These are phyloP conservation scores for Neurospora sp. DNA, from an alignment of 2,329 filamentous ascomycete species.

Conservation along the genomic window DNA sequence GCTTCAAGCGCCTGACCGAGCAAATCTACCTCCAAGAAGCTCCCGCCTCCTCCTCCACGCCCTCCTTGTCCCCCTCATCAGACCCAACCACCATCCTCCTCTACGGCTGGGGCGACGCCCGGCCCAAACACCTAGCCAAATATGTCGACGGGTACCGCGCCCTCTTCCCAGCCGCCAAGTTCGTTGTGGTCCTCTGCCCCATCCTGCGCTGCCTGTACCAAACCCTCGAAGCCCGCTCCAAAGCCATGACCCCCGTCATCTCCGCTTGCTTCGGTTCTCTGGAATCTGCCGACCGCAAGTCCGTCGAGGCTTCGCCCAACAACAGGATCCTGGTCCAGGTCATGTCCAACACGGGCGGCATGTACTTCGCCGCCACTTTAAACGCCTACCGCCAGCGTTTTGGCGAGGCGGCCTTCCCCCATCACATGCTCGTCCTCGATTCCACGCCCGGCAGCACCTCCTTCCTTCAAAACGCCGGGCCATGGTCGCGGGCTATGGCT, in stretches of 20 bases:
- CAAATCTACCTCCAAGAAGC: conserved; percentile 33
- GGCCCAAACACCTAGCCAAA: conserved; percentile 44
- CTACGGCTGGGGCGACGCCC: conserved; percentile 49
- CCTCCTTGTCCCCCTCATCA: conserved; percentile 2
- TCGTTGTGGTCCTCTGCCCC: conserved; percentile 41
- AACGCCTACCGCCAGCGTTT: conserved; percentile 33
- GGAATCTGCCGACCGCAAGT: background rate
- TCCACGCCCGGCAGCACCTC: conserved; percentile 41
- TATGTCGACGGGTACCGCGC: conserved; percentile 42
- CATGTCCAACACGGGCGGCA: conserved; percentile 51
- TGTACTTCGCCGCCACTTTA: conserved; percentile 40
- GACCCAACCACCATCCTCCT: conserved; percentile 40
- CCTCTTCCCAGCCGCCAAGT: conserved; percentile 40
- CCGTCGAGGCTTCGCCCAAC: background rate
- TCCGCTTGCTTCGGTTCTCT: conserved; percentile 26
- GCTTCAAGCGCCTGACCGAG: conserved; percentile 36
- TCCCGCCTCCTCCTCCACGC: background rate
- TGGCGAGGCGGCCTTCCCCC: conserved; percentile 29
- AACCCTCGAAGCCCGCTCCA: conserved; percentile 31
- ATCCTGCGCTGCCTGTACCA: conserved; percentile 38
- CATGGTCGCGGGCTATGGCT: conserved; percentile 45
- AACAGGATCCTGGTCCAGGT: conserved; percentile 37
- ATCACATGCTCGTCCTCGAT: conserved; percentile 39
- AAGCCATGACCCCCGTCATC: conserved; percentile 36
- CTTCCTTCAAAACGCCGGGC: conserved; percentile 32